Evolutionary conservation across 176 grass and related monocot genomes (phyloP).

Genomic region (Lolium multiflorum): DNA sequence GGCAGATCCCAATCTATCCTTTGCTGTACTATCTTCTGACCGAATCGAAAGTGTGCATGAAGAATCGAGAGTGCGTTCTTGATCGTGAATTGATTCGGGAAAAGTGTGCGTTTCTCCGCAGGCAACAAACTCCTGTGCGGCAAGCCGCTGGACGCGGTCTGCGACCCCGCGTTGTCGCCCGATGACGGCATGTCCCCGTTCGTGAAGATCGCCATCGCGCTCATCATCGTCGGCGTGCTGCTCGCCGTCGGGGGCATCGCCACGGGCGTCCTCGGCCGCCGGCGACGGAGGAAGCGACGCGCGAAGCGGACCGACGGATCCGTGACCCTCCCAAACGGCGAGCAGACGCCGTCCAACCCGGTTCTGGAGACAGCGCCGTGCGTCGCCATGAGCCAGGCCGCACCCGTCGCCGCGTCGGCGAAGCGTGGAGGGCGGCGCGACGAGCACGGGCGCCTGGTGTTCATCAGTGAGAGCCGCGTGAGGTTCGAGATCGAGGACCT

Average conservation of each 20-base stretch:
- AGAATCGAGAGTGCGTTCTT: neutral
- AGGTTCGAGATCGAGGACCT: constrained; percentile 92
- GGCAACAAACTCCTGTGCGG: constrained; percentile 82
- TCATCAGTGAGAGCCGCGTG: constrained; percentile 62
- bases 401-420: neutral
- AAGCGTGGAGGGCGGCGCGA: constrained; percentile 39
- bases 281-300: neutral
- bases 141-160: constrained; percentile 53
- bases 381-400: constrained; percentile 44
- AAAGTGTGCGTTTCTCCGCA: constrained; percentile 31
- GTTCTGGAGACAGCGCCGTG: constrained; percentile 51
- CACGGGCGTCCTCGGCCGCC: constrained; percentile 21
- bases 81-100: constrained; percentile 14
- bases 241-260: constrained; percentile 23
- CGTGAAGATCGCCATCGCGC: constrained; percentile 28
- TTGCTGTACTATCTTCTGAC: neutral
- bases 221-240: constrained; percentile 49
- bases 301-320: neutral
- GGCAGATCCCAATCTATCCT: neutral
- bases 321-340: constrained; percentile 15
- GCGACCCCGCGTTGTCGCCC: constrained; percentile 22
- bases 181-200: constrained; percentile 13
- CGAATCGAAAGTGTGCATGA: neutral
- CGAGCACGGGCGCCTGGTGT: constrained; percentile 78
- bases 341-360: constrained; percentile 56